Evolutionary conservation across 140 eudicot species (phyloP), one percentile per base, ranked within the genome.

Genomic region (Bidens hawaiensis): DNA sequence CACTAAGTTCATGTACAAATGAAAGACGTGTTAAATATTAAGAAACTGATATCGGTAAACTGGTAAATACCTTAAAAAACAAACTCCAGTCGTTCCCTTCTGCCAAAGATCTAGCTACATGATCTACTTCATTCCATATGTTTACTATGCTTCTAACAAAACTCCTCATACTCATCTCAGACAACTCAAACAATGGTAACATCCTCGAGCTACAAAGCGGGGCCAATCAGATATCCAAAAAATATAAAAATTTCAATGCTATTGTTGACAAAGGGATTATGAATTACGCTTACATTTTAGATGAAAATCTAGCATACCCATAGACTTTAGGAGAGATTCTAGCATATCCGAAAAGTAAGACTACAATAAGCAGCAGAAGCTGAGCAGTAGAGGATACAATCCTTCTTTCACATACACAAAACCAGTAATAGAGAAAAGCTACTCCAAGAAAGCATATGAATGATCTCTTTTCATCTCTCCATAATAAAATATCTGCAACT

Each of bases 391-490:
- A 91, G 69, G 96, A 71, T 78, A 91, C 60, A 25, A 87, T 74
- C 67, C 83, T 80, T 67, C 85, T 78, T 69, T 87, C 89, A 51
- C 80, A 62, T 15, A 77, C 82, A 69, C 87, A 87, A 79, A 91
- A 78, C 96, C 96, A 87, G 72, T 84, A 79, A 70, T 84, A 84
- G 49, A 84, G 60, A 49, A 78, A 68, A 69, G 60, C 79, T 49
- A 78, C 69, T 42, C 73, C 76, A 61, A 81, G 56, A 71, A 91
- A 91, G 74, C 65, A 82, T 60, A 79, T 47, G 69, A 87, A 91
- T 67, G 95, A 80, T 67, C 69, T 89, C 83, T 53, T 87, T 74
- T 91, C 96, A 76, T 91, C 83, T 60, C 91, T 84, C 98, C 98
- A 91, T 31, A 87, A 80, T 66, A 91, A 77, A 64, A 91, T 76